These are phyloP conservation scores for Talaromyces nanjingensis DNA, from an alignment of 495 filamentous ascomycete species.

Conservation along the genomic window DNA sequence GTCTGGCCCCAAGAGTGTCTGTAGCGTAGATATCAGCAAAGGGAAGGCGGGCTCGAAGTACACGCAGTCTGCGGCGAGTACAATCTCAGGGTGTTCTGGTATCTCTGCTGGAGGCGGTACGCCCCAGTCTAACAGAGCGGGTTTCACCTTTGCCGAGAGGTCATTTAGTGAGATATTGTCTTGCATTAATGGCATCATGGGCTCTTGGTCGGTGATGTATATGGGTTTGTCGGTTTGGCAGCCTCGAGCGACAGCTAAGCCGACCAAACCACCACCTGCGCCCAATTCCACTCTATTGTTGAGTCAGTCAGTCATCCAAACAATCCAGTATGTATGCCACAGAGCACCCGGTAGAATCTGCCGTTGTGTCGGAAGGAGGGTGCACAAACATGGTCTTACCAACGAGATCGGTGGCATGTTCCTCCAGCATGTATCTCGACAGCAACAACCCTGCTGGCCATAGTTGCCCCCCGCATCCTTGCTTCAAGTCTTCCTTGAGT, in stretches of 20 bases:
- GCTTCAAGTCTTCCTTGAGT: conserved; percentile 74
- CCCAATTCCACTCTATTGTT: conserved; percentile 75
- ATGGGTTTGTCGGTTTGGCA: conserved; percentile 38
- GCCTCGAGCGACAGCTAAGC: conserved; percentile 36
- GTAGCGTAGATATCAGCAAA: conserved; percentile 71
- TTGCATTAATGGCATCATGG: conserved; percentile 77
- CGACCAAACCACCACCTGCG: conserved; percentile 85
- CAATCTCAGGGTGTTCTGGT: conserved; percentile 54
- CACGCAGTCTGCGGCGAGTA: conserved; percentile 92
- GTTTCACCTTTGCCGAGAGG: conserved; percentile 51
- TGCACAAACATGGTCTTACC: conserved; percentile 67
- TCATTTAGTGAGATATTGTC: conserved; percentile 76
- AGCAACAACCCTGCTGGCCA: conserved; percentile 94
- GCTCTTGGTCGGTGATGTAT: conserved; percentile 76
- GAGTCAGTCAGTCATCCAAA: conserved; percentile 8
- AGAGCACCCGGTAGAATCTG: background rate
- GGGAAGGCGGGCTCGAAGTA: conserved; percentile 97
- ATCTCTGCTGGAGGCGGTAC: conserved; percentile 28
- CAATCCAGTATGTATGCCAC: background rate
- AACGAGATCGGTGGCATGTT: conserved; percentile 51
- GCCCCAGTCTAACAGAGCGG: conserved; percentile 70
- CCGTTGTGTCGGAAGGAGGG: background rate
- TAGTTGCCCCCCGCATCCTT: conserved; percentile 85
- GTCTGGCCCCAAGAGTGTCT: conserved; percentile 48
- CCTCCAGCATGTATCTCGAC: conserved; percentile 71